Base-by-base conservation (phyloP, 495 filamentous ascomycete genomes). In the Penicillium lagena region DNA sequence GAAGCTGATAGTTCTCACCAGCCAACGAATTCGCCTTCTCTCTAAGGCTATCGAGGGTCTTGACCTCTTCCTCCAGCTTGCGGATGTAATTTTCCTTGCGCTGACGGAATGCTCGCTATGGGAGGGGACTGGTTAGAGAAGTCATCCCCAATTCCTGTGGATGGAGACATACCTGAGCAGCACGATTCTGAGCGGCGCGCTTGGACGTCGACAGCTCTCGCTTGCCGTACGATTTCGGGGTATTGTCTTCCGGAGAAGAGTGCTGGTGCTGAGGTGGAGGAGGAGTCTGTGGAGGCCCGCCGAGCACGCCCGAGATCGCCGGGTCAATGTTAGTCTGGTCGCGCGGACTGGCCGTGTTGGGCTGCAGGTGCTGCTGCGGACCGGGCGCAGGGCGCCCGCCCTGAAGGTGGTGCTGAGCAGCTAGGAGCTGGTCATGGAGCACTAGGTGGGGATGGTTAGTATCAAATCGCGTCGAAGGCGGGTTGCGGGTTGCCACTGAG, bases 51-150 rank as follows among this genome's bases (percentile, higher is more conserved):
- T 79, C 77, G 54, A 78, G 82, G 13, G 89, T 86, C 49, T 85
- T 78, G 35, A 94, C 87, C 62, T 96, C 86, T 52, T 90, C 86
- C 62, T 97, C 93, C 12, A 98, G 76, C 60, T 90, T 90, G 71
- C 95, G 95, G 63, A 98, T 98, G 62, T 97, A 96, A 29, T 83
- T 86, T 68, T 98, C 93, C 66, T 98, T 98, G 42, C 93, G 86
- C 73, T 96, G 90, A 17, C 93, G 87, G 67, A 98, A 98, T 14
- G 93, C 93, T 52, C 93, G 83, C 93, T 22, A 6, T 4, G 22
- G 22, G 22, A 22, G 22, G 22, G 22, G 22, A 22, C 3, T 22
- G 22, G 22, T 22, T 22, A 22, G 22, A 22, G 22, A 3, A 22
- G 22, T 22, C 22, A 22, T 4, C 22, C 22, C 4, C 22, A 6